Base-by-base conservation (phyloP, 257 asterid genomes). In the Lycium barbarum region DNA sequence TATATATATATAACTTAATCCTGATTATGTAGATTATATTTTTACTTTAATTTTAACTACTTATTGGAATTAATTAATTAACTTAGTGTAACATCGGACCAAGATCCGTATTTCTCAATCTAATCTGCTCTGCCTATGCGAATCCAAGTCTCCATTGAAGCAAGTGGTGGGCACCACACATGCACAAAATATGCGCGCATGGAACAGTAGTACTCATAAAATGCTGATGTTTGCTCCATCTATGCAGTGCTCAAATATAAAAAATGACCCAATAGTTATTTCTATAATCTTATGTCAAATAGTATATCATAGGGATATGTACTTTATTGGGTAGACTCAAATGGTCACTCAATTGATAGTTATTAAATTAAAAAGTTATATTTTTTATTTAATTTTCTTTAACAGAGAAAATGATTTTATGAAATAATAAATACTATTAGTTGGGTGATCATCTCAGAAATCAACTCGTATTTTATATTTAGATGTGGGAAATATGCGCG, bases 261-360 rank as follows among this genome's bases (percentile, higher is more conserved):
- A 49, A 18, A 62, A n/a, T 9, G 15, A 62, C 38, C 36, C 70
- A 9, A 62, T 22, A 10, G 8, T 13, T 63, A 35, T 66, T 66
- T 66, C 35, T 35, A 35, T 66, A 22, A 26, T 63, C 3, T 26
- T 63, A 63, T 63, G 18, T 26, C 40, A 63, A 26, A 63, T 10
- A 26, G 33, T 26, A 26, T n/a, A 20, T 61, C 35, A 8, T 85
- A 83, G 84, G 93, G 94, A 87, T 92, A 94, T 93, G 86, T 88
- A 88, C 88, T 86, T 91, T 15, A 26, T 26, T 26, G 0, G 33
- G 33, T 0, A 26, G 33, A 26, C 1, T 26, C 33, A 26, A 26
- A 26, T 26, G 33, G 33, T 26, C 33, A 26, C 33, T 26, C 33
- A 26, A 26, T 26, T 26, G 33, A 26, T 26, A 26, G 33, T 26